Evolutionary conservation across 176 grass and related monocot species (phyloP), one percentile per base, ranked within the genome.

Genomic region (Hsuehochloa calcarea): DNA sequence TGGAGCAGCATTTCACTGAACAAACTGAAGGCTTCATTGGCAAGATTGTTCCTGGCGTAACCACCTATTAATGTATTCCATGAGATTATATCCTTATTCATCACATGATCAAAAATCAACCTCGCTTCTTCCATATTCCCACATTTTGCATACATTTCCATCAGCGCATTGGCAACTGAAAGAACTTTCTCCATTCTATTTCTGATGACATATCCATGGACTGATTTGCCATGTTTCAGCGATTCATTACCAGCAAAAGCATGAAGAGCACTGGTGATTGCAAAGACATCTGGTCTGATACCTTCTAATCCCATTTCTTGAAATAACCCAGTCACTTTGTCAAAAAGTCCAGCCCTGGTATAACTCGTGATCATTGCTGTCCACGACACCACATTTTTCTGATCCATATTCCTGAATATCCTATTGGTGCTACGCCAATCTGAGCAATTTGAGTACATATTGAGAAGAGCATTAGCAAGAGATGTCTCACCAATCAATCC

Each of bases 1-100:
- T 84, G 86, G 55, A 65, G 85, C 26, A 89, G 81, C 93, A 93
- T 92, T 90, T 92, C 62, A 34, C 72, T 43, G 65, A 98, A 98
- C 49, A 90, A 71, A 55, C 77, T 78, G 54, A 95, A 90, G 43
- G 96, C 90, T 60, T 98, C 85, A 70, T 90, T 87, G 45, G 93
- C 67, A 78, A 92, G 39, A 80, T 77, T 81, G 39, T 89, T 93
- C 80, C 92, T 95, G 10, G 89, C 88, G 62, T 95, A 90, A n/a
- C 96, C 96, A 44, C 96, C 96, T 65, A 98, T 92, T 29, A 98
- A 29, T 62, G 91, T 95, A 75, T 95, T 98, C 91, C 93, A 98
- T 78, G 91, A 98, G 79, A 93, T 92, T 15, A 85, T 74, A 90
- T 98, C 85, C 83, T 95, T 98, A 38, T 75, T 81, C n/a, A 10